Evolutionary conservation across 2,329 filamentous ascomycete genomes (phyloP).

Genomic region (Aureobasidium sp.): DNA sequence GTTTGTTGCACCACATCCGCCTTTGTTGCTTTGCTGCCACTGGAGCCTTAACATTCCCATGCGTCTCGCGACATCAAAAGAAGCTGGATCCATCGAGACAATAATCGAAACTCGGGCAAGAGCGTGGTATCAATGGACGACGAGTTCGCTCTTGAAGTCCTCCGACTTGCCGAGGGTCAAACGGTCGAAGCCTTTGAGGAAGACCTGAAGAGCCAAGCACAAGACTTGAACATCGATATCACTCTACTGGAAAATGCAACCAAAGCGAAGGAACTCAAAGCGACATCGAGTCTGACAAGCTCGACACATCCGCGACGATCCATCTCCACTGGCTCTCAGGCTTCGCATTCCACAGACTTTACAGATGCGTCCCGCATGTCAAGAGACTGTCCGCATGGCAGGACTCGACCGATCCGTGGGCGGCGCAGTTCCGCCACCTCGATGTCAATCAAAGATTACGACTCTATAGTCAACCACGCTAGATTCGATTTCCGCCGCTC

Average conservation of each 20-base stretch:
- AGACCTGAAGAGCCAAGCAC: conserved; percentile 20
- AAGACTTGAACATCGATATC: conserved; percentile 21
- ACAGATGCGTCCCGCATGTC: conserved; percentile 26
- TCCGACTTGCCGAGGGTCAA: conserved; percentile 21
- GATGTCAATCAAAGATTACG: conserved; percentile 27
- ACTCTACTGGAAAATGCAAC: not conserved
- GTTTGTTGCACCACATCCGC: not conserved
- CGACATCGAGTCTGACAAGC: conserved; percentile 3
- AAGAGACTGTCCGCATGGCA: conserved; percentile 17
- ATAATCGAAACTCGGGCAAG: not conserved
- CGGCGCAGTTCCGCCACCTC: conserved; percentile 19
- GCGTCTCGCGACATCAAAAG: not conserved
- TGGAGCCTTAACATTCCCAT: not conserved
- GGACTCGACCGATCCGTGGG: not conserved
- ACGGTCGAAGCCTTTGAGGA: conserved; percentile 24
- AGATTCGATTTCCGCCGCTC: conserved; percentile 17
- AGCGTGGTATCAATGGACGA: conserved; percentile 7
- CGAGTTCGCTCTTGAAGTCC: conserved; percentile 23
- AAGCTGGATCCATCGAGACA: not conserved
- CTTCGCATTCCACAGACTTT: conserved; percentile 27
- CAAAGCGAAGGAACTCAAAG: not conserved
- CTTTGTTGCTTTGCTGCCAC: not conserved
- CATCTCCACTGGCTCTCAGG: conserved; percentile 24
- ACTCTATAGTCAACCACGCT: conserved; percentile 24
- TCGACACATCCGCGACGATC: conserved; percentile 20